Conservation (phyloP, 352 stramenopile genomes). For the Pythium folliculosum region DNA sequence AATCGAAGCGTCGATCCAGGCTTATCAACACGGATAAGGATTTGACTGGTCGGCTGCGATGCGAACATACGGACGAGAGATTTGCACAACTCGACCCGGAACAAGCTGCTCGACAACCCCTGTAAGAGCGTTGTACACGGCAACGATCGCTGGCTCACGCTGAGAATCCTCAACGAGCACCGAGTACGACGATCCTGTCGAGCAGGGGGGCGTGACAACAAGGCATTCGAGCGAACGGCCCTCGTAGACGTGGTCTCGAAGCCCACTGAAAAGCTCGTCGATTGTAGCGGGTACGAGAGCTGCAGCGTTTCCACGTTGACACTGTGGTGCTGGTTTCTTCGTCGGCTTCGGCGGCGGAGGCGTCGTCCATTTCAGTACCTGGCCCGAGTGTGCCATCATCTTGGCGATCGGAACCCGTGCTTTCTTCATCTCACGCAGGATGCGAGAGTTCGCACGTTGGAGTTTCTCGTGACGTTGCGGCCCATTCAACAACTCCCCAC, state of each 20-base stretch:
- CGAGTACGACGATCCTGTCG: background rate
- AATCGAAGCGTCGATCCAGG: background rate
- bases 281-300: background rate
- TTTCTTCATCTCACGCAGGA: constrained; percentile 2
- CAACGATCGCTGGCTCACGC: constrained; percentile 9
- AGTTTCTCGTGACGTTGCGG: background rate
- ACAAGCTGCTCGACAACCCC: background rate
- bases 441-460: background rate
- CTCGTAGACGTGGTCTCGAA: constrained; percentile 3
- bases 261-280: constrained; percentile 6
- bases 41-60: constrained; percentile 3
- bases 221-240: constrained; percentile 8
- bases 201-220: background rate
- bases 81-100: background rate
- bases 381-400: background rate
- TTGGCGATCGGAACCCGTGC: background rate
- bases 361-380: background rate
- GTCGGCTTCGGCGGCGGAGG: background rate
- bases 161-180: constrained; percentile 13
- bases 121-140: background rate
- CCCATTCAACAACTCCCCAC: background rate
- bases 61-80: constrained; percentile 4
- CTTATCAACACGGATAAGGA: constrained; percentile 6
- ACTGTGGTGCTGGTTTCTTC: background rate
- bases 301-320: background rate